Conservation (phyloP, 208 protist genomes). For the Wallacemonas sp. region DNA sequence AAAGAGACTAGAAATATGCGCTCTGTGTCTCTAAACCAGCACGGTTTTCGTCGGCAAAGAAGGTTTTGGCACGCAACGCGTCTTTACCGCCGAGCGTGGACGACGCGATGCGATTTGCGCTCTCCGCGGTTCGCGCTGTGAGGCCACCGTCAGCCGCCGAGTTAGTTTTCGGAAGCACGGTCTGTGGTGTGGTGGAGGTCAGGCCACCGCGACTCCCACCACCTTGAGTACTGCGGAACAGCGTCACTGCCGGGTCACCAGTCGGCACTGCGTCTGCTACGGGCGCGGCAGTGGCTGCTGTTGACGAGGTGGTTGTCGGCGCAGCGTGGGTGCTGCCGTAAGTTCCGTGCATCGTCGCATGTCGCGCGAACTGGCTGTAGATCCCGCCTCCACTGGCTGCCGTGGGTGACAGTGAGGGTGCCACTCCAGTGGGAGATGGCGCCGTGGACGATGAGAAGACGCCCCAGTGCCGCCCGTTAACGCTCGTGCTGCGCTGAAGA, state of each 20-base stretch:
- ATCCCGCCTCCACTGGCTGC: neutral
- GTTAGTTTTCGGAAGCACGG: neutral
- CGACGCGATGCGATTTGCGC: neutral
- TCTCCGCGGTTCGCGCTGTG: neutral
- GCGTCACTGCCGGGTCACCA: neutral
- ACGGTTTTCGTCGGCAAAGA: neutral
- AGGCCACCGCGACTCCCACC: neutral
- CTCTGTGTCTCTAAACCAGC: too few species aligned
- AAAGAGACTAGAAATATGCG: too few species aligned
- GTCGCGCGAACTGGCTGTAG: neutral
- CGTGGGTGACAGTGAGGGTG: neutral
- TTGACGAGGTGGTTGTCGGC: neutral
- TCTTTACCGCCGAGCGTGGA: neutral
- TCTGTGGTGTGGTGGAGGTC: neutral
- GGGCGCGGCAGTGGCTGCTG: neutral
- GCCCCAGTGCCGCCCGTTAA: slow-evolving; percentile 70
- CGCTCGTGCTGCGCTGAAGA: slow-evolving; percentile 74
- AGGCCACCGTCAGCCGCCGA: neutral
- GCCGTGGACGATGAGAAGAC: slow-evolving; percentile 28
- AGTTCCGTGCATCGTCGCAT: neutral
- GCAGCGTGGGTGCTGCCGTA: neutral
- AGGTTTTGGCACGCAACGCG: neutral
- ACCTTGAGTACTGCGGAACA: slow-evolving; percentile 4
- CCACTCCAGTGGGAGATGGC: too few species aligned
- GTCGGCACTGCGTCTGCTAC: neutral